phyloP scores from a whole-genome alignment of 495 filamentous ascomycete genomes.

The Penicillium mononematosum region DNA sequence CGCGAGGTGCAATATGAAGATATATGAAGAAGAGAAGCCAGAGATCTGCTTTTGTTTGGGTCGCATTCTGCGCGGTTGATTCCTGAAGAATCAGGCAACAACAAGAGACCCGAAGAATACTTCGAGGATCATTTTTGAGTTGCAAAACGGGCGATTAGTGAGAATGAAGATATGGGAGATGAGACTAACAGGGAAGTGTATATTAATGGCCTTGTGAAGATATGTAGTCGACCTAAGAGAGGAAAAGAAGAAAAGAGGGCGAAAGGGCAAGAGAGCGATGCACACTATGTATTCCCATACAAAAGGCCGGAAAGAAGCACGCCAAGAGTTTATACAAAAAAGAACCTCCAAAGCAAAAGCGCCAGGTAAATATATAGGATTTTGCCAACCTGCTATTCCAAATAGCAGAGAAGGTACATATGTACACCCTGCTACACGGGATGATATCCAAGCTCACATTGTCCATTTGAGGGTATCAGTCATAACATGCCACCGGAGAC shows the following conservation, averaged over 20 bases:
- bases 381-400: not conserved
- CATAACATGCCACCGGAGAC: conserved; percentile 1
- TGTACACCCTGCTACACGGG: not conserved
- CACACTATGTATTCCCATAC: not conserved
- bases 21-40: not conserved
- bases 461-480: conserved; percentile 25
- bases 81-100: conserved; percentile 8
- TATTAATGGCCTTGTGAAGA: not conserved
- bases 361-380: not conserved
- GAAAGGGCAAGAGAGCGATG: not conserved
- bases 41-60: not conserved
- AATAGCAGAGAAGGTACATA: not conserved
- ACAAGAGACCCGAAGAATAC: not conserved
- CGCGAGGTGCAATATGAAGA: not conserved
- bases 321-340: not conserved
- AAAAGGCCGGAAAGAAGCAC: not conserved
- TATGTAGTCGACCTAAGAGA: not conserved
- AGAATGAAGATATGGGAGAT: too few relatives aligned
- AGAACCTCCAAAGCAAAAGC: not conserved
- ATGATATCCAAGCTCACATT: not conserved
- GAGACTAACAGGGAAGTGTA: too few relatives aligned
- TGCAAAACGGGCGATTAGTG: not conserved
- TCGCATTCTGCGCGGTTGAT: conserved; percentile 4
- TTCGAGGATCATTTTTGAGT: not conserved
- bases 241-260: not conserved